Percentiles rank a stretch among this genome's conserved stretches.
Evolutionary conservation across 2,329 filamentous ascomycete genomes (phyloP).

Genomic region (Cladosporium sp.): DNA sequence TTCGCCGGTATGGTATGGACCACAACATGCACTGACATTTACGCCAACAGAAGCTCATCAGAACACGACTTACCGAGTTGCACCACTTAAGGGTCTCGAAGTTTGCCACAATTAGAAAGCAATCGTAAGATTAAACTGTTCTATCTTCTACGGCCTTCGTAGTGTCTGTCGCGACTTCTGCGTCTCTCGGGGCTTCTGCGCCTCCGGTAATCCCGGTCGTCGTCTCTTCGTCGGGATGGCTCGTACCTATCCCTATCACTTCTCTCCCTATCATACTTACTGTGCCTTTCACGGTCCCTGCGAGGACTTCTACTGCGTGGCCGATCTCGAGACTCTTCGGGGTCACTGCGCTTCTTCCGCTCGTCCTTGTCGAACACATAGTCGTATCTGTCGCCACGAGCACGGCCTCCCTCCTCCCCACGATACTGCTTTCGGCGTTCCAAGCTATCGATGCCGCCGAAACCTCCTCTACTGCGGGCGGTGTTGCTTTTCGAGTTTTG

Average conservation of each 20-base stretch:
- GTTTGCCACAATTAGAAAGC: not conserved
- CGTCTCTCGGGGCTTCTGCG: constrained; percentile 10
- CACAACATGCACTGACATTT: too few relatives aligned
- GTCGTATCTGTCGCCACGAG: constrained; percentile 55
- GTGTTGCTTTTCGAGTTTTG: constrained; percentile 80
- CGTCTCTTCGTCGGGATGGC: constrained; percentile 11
- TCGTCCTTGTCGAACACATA: constrained; percentile 75
- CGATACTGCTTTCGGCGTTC: constrained; percentile 91
- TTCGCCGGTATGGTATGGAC: too few relatives aligned
- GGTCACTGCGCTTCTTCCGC: constrained; percentile 15
- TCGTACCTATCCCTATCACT: constrained; percentile 13
- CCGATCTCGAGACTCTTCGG: constrained; percentile 13
- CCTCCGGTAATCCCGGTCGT: constrained; percentile 8
- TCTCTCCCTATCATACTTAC: constrained; percentile 14
- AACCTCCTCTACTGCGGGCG: constrained; percentile 65
- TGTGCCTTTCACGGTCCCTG: constrained; percentile 17
- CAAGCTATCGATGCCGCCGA: constrained; percentile 81
- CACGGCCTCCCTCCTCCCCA: constrained; percentile 46
- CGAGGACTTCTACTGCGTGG: constrained; percentile 27
- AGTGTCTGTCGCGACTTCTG: constrained; percentile 6
- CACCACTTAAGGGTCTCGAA: not conserved
- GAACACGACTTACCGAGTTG: too few relatives aligned
- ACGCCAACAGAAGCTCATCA: not conserved
- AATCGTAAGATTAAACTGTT: not conserved
- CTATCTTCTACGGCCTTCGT: constrained; percentile 14